Conservation (phyloP, 1,139 yeast genomes). For the Spathaspora sp. region DNA sequence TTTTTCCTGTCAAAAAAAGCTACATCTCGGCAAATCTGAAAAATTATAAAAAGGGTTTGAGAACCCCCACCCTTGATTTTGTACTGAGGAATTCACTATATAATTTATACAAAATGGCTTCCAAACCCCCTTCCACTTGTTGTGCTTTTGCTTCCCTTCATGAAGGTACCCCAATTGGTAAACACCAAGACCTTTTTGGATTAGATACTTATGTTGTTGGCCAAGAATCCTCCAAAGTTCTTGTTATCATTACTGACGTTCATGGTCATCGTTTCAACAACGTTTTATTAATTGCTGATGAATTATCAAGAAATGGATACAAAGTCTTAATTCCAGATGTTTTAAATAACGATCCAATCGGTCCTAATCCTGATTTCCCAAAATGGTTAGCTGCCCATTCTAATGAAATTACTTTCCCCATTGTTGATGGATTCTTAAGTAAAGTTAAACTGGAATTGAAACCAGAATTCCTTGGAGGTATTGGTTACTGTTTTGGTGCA, state of each 20-base stretch:
- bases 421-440: constrained; percentile 42
- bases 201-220: constrained; percentile 60
- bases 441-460: constrained; percentile 41
- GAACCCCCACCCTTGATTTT: not conserved
- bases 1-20: too few relatives aligned
- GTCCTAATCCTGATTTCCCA: constrained; percentile 22
- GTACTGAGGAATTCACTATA: not conserved
- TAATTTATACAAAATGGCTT: constrained; percentile 46
- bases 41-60: not conserved
- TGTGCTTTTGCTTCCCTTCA: constrained; percentile 46
- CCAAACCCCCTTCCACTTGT: constrained; percentile 52
- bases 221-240: constrained; percentile 31
- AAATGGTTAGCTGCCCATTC: constrained; percentile 59
- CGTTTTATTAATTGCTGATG: constrained; percentile 65
- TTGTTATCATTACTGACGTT: constrained; percentile 69
- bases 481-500: constrained; percentile 90
- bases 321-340: constrained; percentile 75
- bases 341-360: constrained; percentile 54
- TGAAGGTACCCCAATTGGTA: constrained; percentile 53
- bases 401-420: constrained; percentile 41
- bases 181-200: constrained; percentile 40
- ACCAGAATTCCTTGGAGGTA: constrained; percentile 55
- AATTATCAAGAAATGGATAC: constrained; percentile 55
- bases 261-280: constrained; percentile 62
- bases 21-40: not conserved